Evolutionary conservation across 176 grass and related monocot species (phyloP).

Genomic region (Carex pumila): DNA sequence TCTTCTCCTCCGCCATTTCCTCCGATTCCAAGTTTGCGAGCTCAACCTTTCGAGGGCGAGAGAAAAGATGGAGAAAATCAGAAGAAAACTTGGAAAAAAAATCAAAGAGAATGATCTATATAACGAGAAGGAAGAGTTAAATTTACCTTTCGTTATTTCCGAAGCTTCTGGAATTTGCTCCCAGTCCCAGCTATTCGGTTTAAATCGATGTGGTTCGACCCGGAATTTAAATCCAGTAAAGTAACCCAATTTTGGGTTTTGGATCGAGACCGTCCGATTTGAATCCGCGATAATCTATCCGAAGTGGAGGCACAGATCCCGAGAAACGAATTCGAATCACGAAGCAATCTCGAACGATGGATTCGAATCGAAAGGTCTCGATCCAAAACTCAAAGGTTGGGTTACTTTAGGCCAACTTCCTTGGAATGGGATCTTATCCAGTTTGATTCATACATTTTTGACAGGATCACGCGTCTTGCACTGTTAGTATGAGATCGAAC

Average conservation of each 20-base stretch:
- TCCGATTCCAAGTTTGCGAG: background rate
- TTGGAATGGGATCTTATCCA: background rate
- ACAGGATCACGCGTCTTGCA: no score
- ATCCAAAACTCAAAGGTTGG: no score
- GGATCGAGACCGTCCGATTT: no score
- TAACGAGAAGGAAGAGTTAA: background rate
- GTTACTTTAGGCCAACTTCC: no score
- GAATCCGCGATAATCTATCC: no score
- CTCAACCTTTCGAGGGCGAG: background rate
- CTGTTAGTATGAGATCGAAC: background rate
- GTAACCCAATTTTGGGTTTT: no score
- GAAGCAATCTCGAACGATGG: no score
- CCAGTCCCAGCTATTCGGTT: background rate
- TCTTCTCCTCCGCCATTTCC: conserved; percentile 45
- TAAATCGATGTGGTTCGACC: background rate
- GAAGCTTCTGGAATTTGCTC: conserved; percentile 6
- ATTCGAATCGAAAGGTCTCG: no score
- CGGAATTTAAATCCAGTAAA: no score
- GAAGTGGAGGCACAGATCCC: no score
- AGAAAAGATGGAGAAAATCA: background rate
- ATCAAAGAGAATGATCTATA: background rate
- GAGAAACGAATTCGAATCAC: no score
- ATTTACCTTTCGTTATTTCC: conserved; percentile 2
- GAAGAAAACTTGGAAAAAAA: background rate
- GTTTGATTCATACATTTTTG: no score